phyloP scores from a whole-genome alignment of 2,329 filamentous ascomycete species.

The Triangularia setosa region DNA sequence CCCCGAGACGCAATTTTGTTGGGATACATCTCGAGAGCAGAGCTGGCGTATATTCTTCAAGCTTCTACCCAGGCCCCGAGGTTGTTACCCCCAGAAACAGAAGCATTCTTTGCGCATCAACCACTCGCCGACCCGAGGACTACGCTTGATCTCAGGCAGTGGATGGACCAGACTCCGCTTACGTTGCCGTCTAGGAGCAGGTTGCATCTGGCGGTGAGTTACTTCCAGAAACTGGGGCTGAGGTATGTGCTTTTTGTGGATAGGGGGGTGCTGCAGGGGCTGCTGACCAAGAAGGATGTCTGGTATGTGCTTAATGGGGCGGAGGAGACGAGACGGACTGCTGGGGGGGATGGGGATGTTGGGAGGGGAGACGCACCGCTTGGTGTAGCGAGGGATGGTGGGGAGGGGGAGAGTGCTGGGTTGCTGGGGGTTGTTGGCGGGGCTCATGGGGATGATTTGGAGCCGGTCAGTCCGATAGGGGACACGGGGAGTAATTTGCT shows the following conservation, averaged over 20 bases:
- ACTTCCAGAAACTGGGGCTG: conserved; percentile 92
- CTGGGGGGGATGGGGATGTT: neutral
- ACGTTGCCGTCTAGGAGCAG: conserved; percentile 74
- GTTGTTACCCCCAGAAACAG: conserved; percentile 64
- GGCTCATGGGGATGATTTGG: conserved; percentile 18
- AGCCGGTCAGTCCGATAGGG: conserved; percentile 12
- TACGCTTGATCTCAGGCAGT: conserved; percentile 84
- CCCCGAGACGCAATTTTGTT: conserved; percentile 73
- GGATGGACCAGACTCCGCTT: conserved; percentile 99
- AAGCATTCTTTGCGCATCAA: conserved; percentile 81
- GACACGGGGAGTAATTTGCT: conserved; percentile 26
- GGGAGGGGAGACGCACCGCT: neutral
- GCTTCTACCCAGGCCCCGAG: conserved; percentile 54
- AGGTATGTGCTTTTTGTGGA: conserved; percentile 87
- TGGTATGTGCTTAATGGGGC: conserved; percentile 87
- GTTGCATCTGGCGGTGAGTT: conserved; percentile 80
- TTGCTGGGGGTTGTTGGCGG: conserved; percentile 17
- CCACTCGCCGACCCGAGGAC: conserved; percentile 72
- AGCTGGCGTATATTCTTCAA: conserved; percentile 77
- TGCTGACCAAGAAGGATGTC: conserved; percentile 96
- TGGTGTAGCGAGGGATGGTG: conserved; percentile 20
- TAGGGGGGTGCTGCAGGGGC: conserved; percentile 72
- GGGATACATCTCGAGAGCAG: conserved; percentile 90
- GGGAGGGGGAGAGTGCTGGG: conserved; percentile 24
- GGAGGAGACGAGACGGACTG: conserved; percentile 52